Evolutionary conservation across 1,139 yeast species (phyloP), one percentile per base, ranked within the genome.

Genomic region (Pichia sp.): DNA sequence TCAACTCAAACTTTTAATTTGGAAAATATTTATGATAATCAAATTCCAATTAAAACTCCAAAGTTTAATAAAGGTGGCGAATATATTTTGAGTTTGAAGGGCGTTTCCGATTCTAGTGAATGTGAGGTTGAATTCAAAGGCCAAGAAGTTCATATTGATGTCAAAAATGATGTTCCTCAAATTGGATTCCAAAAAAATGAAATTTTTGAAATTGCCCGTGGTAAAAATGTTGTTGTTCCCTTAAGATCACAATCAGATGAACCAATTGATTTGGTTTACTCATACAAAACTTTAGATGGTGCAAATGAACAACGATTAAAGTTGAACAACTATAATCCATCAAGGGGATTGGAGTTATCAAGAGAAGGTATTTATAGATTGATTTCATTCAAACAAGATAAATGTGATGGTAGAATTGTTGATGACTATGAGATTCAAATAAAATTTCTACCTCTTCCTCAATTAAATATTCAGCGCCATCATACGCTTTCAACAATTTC

Each of bases 61-160:
- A 56, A 66, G 1, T 71, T 83, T 50, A 65, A 66, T 2, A 66
- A 70, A 25, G 96, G 96, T 25, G 96, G 96, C 10, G 73, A 76
- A 27, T 88, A 80, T 61, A 74, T 78, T 18, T 66, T 92, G 1
- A 70, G 79, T 1, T 63, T 94, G 51, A 75, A 78, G 2, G 76
- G 86, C 10, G 78, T 87, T 4, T 74, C 73, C 36, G 98, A 94
- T 63, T 75, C 78, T 10, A 78, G 85, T 32, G 81, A 83, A 1
- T 92, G 99, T 67, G 71, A 76, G 18, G 89, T 86, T 10, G 79
- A 79, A n/a, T 67, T 83, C 49, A 73, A 73, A 34, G 78, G 75
- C 35, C 78, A 79, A 38, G 83, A 78, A 49, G 79, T 84, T 27
- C 73, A 68, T 32, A 70, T 89, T 25, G 71, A 73, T 32, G 89